A percentile compares a stretch with the other conserved stretches of the same genome.
phyloP scores from a whole-genome alignment of 176 grass and related monocot species.

The Hordeum vulgare region MorexV3_pseudomolecules_assembly NC_058523.1:40178979-40179478 shows the following conservation, averaged over 20 bases:
- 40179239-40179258: background rate
- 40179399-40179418: constrained; percentile 5
- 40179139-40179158: constrained; percentile 14
- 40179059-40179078: background rate
- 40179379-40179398: background rate
- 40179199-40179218: constrained; percentile 1
- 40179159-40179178: constrained; percentile 25
- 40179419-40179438: background rate
- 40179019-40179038: background rate
- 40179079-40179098: constrained; percentile 11
- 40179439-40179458: background rate
- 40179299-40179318: constrained; percentile 9
- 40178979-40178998: background rate
- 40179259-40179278: constrained; percentile 23
- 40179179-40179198: background rate
- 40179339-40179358: background rate
- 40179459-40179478: background rate
- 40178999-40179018: background rate
- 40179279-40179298: background rate
- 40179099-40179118: background rate
- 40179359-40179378: background rate
- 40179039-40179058: constrained; percentile 5
- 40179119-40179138: constrained; percentile 12
- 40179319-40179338: background rate
- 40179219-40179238: background rate